Evolutionary conservation across 106 monocot genomes (phyloP).

Genomic region (Cymbidium sinense): DNA sequence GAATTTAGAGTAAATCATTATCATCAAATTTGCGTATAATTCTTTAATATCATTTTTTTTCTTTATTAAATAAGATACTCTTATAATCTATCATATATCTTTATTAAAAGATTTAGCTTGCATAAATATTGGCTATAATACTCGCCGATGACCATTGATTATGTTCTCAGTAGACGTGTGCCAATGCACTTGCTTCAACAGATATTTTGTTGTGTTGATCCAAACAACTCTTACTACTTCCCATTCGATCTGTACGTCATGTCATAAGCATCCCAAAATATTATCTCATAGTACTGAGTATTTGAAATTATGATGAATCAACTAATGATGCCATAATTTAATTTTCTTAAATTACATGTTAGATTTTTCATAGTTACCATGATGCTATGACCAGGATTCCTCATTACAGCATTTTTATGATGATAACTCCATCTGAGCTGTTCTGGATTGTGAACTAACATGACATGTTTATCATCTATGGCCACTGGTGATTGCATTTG

Average conservation of each 20-base stretch:
- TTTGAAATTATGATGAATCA: too few relatives aligned
- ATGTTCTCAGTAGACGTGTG: not conserved
- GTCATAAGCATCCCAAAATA: not conserved
- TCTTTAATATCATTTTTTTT: not conserved
- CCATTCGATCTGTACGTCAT: conserved; percentile 4
- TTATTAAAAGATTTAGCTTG: too few relatives aligned
- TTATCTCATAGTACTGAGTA: too few relatives aligned
- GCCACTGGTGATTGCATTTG: not conserved
- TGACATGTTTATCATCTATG: not conserved
- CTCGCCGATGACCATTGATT: not conserved
- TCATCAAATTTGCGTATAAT: too few relatives aligned
- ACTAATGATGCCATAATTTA: too few relatives aligned
- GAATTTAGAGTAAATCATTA: too few relatives aligned
- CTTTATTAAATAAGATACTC: not conserved
- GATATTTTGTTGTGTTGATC: not conserved
- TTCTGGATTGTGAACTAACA: not conserved
- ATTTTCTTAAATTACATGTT: too few relatives aligned
- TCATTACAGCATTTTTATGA: too few relatives aligned
- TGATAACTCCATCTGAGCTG: not conserved
- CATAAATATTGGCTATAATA: not conserved
- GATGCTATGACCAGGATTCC: too few relatives aligned
- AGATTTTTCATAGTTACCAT: too few relatives aligned
- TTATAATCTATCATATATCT: too few relatives aligned
- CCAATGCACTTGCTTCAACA: not conserved
- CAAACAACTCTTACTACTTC: not conserved